Conservation (phyloP, 257 asterid genomes). For the Gentiana straminea region DNA sequence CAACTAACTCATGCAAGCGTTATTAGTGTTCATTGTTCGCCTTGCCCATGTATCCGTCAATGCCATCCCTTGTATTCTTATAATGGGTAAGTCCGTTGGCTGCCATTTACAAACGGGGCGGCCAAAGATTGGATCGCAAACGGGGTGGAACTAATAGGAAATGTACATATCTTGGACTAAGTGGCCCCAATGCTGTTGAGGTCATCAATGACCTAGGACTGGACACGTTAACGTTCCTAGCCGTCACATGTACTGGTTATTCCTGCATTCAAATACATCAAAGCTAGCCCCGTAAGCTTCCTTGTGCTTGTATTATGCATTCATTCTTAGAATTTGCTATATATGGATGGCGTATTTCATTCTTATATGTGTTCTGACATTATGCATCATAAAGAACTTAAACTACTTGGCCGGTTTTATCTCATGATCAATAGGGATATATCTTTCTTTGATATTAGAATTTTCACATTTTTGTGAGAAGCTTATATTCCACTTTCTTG, state of each 20-base stretch:
- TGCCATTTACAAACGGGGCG: conserved; percentile 25
- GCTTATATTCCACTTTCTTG: too few relatives aligned
- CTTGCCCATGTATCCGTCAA: conserved; percentile 21
- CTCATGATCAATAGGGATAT: too few relatives aligned
- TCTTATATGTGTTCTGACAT: conserved; percentile 1
- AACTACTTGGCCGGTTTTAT: too few relatives aligned
- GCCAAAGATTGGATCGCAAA: conserved; percentile 21
- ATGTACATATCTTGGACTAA: conserved; percentile 49
- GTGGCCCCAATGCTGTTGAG: conserved; percentile 80
- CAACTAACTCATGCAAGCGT: conserved; percentile 31
- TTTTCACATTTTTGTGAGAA: too few relatives aligned
- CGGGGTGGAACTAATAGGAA: conserved; percentile 23
- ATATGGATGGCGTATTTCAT: not conserved
- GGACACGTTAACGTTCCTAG: conserved; percentile 90
- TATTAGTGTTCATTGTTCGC: conserved; percentile 19
- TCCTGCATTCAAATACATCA: conserved; percentile 77
- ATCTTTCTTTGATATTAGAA: too few relatives aligned
- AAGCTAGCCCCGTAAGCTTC: conserved; percentile 93
- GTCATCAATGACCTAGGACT: conserved; percentile 91
- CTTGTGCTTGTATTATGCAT: not conserved
- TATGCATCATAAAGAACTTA: not conserved
- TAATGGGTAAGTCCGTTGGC: conserved; percentile 22
- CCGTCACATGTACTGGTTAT: conserved; percentile 85
- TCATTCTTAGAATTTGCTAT: too few relatives aligned
- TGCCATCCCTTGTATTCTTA: conserved; percentile 26